Evolutionary conservation across 2,329 filamentous ascomycete genomes (phyloP).

Genomic region (Aschersonia sp.): DNA sequence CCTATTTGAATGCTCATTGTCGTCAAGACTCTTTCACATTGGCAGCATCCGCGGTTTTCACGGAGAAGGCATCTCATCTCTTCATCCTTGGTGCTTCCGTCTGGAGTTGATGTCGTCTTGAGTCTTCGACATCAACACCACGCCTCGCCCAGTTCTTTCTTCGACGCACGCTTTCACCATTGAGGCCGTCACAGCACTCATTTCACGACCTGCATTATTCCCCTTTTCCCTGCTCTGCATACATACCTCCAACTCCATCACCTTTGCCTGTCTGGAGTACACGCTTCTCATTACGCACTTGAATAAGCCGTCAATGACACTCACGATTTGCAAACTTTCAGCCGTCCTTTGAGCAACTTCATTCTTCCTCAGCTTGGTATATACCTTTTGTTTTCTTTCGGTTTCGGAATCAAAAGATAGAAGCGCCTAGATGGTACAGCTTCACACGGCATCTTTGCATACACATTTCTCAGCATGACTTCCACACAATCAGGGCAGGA

Average conservation of each 20-base stretch:
- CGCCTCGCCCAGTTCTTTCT: no score
- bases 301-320: neutral
- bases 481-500: neutral
- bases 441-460: neutral
- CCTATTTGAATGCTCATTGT: neutral
- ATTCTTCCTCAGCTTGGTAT: no score
- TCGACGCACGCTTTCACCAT: no score
- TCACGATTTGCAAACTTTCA: neutral
- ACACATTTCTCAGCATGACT: neutral
- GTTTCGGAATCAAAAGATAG: no score
- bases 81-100: neutral
- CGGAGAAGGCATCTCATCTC: neutral
- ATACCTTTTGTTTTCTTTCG: no score
- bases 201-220: neutral
- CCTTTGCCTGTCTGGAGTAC: no score
- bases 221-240: neutral
- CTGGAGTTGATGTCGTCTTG: neutral
- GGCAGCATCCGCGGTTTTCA: neutral
- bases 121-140: no score
- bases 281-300: no score
- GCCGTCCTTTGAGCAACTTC: neutral
- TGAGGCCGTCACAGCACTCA: no score
- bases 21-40: neutral
- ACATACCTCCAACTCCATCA: no score
- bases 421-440: no score